phyloP scores from a whole-genome alignment of 2,329 filamentous ascomycete genomes.

The Bimuria novae-zelandiae region DNA sequence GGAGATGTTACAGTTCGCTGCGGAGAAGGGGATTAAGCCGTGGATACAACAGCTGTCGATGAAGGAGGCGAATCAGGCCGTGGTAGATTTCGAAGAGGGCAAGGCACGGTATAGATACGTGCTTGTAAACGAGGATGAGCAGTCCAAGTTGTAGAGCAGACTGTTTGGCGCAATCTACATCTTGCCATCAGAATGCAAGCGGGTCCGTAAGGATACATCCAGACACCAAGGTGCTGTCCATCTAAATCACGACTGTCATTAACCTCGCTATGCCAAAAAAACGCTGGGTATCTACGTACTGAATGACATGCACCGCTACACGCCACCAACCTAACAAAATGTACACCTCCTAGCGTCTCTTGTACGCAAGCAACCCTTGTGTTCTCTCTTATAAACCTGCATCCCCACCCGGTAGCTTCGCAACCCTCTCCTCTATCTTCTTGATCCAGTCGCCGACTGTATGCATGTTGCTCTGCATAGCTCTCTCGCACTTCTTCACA shows the following conservation, averaged over 20 bases:
- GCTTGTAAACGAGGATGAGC: constrained; percentile 35
- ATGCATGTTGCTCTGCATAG: constrained; percentile 78
- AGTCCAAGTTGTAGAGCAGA: constrained; percentile 32
- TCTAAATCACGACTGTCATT: too few relatives aligned
- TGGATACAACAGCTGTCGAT: constrained; percentile 67
- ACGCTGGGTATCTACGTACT: constrained; percentile 6
- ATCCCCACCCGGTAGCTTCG: constrained; percentile 36
- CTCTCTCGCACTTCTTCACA: constrained; percentile 69
- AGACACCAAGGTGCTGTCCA: too few relatives aligned
- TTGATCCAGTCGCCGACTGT: constrained; percentile 89
- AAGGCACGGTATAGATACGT: constrained; percentile 55
- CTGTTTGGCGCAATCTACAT: too few relatives aligned
- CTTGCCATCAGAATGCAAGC: too few relatives aligned
- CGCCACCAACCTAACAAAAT: background rate
- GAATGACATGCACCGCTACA: background rate
- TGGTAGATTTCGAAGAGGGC: constrained; percentile 62
- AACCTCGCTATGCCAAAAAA: background rate
- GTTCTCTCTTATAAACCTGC: constrained; percentile 8
- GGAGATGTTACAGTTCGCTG: constrained; percentile 66
- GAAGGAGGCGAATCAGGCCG: constrained; percentile 58
- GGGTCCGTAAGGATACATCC: too few relatives aligned
- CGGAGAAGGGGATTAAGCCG: constrained; percentile 61
- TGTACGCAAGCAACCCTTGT: too few relatives aligned
- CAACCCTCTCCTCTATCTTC: constrained; percentile 78
- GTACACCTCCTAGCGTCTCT: background rate